Evolutionary conservation across 2,329 filamentous ascomycete genomes (phyloP), one percentile per base, ranked within the genome.

Genomic region (Aspergillus hiratsukae): DNA sequence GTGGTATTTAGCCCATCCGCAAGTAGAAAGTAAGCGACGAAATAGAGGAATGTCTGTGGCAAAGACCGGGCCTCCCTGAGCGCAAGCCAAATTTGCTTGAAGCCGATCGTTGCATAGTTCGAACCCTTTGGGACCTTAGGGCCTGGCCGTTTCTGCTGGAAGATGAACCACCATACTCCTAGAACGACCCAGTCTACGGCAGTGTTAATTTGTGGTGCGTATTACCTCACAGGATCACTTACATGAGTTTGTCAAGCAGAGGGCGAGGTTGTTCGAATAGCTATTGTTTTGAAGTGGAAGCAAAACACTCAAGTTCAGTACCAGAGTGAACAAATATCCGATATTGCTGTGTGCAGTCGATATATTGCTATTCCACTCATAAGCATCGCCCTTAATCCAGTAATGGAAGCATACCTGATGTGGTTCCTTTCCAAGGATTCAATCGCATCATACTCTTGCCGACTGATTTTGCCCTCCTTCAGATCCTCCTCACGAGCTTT

Each of bases 321-420:
- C 68, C 11, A 76, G 61, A 1, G 72, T 75, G 10, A 75, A 56
- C 23, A 76, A 57, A 54, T 76, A 77, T 28, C 75, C 74, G 25
- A 76, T 76, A 52, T 76, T 76, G 31, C 73, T 75, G 55, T 77
- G 74, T 1, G 74, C 74, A n/a, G 73, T 76, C 2, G 72, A 76
- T 7, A 75, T 68, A 52, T 72, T 75, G 59, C 74, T 72, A 46
- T 46, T 14, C 5, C 5, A 45, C 9, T 25, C 6, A 37, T 66
- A 31, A 66, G 56, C 21, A 46, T 27, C 3, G 28, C 28, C 2
- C 2, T n/a, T 17, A 7, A 6, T 28, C 29, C 19, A 9, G 28
- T 2, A 48, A 43, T 2, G 1, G 7, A 7, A 28, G 49, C 37
- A 37, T 57, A 70, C 70, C 69, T 75, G 46, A 76, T 74, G 56